A percentile compares a stretch with the other conserved stretches of the same genome.
Conservation (phyloP, 805 yeast species). For the Kazachstania viticola region DNA sequence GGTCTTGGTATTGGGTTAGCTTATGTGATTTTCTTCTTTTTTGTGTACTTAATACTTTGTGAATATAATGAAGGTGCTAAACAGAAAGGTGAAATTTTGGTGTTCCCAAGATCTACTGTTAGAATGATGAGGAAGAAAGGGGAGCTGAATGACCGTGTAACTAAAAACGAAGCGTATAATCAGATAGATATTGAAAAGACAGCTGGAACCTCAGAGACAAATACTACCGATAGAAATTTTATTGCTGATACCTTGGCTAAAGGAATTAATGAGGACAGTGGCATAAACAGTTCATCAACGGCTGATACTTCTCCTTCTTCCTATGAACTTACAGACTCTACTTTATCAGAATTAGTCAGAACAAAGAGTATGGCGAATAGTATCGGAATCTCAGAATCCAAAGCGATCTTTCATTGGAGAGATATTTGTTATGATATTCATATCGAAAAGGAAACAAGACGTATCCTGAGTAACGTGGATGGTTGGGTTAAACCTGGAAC, state of each 20-base stretch:
- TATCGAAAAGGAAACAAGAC: conserved; percentile 47
- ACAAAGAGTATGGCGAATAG: background rate
- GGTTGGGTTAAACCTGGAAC: conserved; percentile 83
- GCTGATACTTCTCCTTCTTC: no score
- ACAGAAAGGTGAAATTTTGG: conserved; percentile 61
- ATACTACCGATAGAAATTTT: no score
- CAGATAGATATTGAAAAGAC: no score
- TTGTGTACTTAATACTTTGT: conserved; percentile 39
- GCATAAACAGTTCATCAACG: no score
- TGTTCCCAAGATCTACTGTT: conserved; percentile 43
- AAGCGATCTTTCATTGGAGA: conserved; percentile 65
- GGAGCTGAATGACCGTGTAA: conserved; percentile 13
- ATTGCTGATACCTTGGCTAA: no score
- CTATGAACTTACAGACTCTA: no score
- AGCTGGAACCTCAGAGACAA: no score
- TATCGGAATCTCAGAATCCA: conserved; percentile 13
- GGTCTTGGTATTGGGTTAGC: conserved; percentile 51
- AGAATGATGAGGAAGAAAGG: conserved; percentile 34
- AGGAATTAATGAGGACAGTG: no score
- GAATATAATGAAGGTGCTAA: conserved; percentile 51
- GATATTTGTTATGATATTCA: conserved; percentile 60
- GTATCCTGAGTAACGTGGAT: conserved; percentile 52
- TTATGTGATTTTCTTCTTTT: conserved; percentile 42
- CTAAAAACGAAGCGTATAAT: no score
- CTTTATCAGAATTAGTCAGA: no score